phyloP scores from a whole-genome alignment of 1,139 yeast genomes.

The Scheffersomyces titani region DNA sequence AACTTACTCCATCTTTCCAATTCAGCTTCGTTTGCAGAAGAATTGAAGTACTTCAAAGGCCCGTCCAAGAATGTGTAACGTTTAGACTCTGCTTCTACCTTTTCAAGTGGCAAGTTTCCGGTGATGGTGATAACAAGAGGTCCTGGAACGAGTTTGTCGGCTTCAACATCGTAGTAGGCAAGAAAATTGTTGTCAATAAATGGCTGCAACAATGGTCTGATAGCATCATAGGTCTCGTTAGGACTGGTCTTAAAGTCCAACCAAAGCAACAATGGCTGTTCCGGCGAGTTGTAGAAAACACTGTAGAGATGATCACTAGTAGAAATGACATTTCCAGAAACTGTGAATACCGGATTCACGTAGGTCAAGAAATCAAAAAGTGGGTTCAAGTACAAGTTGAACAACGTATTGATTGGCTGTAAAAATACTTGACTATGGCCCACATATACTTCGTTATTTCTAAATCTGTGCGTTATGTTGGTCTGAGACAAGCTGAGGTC shows the following conservation, averaged over 20 bases:
- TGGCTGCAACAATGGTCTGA: constrained; percentile 30
- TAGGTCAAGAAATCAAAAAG: constrained; percentile 48
- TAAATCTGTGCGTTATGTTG: constrained; percentile 21
- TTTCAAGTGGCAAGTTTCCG: constrained; percentile 40
- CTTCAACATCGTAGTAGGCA: constrained; percentile 31
- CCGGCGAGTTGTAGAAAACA: constrained; percentile 42
- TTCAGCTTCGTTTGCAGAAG: constrained; percentile 13
- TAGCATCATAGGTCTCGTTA: constrained; percentile 28
- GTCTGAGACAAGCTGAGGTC: constrained; percentile 12
- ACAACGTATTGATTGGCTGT: constrained; percentile 44
- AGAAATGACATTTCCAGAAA: constrained; percentile 1
- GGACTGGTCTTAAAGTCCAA: constrained; percentile 45
- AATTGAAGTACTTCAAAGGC: constrained; percentile 29
- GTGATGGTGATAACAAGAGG: constrained; percentile 44
- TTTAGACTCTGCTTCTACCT: constrained; percentile 23
- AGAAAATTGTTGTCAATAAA: constrained; percentile 36
- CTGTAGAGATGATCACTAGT: constrained; percentile 24
- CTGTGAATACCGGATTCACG: constrained; percentile 34
- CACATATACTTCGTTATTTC: constrained; percentile 51
- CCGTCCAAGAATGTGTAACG: constrained; percentile 43
- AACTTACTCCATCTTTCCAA: constrained; percentile 24
- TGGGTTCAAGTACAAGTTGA: constrained; percentile 55
- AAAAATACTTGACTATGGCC: constrained; percentile 62
- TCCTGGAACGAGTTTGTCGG: constrained; percentile 27
- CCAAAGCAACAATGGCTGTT: constrained; percentile 41